Base-by-base conservation (phyloP, 1,139 yeast genomes). In the Debaryomycetaceae sp. region DNA sequence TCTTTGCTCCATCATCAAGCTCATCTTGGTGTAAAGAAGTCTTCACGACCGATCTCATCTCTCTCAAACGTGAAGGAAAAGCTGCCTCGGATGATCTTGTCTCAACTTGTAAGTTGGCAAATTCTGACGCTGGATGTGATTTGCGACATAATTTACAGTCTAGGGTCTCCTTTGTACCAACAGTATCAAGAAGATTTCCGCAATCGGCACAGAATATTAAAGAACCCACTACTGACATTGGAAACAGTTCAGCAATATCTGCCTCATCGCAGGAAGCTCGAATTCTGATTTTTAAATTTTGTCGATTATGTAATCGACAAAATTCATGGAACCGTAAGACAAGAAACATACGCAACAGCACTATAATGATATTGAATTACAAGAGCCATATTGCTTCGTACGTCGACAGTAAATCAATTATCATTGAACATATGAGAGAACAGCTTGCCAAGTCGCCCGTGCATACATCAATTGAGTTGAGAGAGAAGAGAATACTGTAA, bases 221-320 rank as follows among this genome's bases (percentile, higher is more conserved):
- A 43, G 96, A 87, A 24, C 99, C 99, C 40, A 93, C 96, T 31
- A 84, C 96, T 46, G 97, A 88, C 98, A 93, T 90, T 22, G 31
- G 8, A 4, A 11, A 27, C 31, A 8, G 4, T 11, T 11, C 11
- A 27, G 3, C 31, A 3, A 7, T 27, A 27, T 8, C 11, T 11
- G 4, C 8, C 17, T 34, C 37, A 17, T 14, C 23, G 37, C 17
- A 17, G n/a, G 17, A 17, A 8, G 8, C 23, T 34, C 4, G 9
- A 11, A 31, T 34, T 8, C 9, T 9, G 8, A 17, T 34, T 8
- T 34, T 14, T 7, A 13, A 34, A 34, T 13, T 14, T 14, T 34
- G 37, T 34, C n/a, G 23, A 34, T 34, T 34, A 34, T 34, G 37
- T 20, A 17, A 13, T 34, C 23, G 13, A 11, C 13, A 31, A 31